Evolutionary conservation across 164 flowering plant genomes (phyloP).

Genomic region (Cinnamomum chago): DNA sequence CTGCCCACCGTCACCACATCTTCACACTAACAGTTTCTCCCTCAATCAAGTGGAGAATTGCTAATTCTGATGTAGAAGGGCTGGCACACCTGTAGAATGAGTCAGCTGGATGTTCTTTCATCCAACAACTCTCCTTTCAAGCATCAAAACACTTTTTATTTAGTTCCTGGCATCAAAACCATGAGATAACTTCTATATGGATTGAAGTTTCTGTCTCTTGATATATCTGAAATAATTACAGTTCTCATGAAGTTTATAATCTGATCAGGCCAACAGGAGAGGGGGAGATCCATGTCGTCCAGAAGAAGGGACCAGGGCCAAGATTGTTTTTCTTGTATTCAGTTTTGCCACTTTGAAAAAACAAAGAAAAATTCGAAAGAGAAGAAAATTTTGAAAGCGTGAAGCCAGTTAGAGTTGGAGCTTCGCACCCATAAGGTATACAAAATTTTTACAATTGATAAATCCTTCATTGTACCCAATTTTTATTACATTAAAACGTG

Average conservation of each 20-base stretch:
- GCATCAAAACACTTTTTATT: background rate
- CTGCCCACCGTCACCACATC: background rate
- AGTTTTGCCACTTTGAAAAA: conserved; percentile 15
- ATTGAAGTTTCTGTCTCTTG: background rate
- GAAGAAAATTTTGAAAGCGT: conserved; percentile 10
- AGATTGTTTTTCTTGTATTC: conserved; percentile 7
- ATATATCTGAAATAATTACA: background rate
- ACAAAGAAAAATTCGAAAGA: conserved; percentile 10
- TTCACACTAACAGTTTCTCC: background rate
- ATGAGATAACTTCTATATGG: background rate
- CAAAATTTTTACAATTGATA: background rate
- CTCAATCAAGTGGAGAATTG: background rate
- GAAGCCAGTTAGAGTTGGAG: conserved; percentile 23
- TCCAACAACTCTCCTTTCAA: background rate
- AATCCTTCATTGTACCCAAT: background rate
- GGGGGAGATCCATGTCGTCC: background rate
- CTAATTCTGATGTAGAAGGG: background rate
- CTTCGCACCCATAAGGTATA: conserved; percentile 15
- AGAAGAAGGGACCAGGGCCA: conserved; percentile 7
- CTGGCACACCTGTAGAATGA: background rate
- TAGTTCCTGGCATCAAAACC: background rate
- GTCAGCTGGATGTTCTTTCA: background rate
- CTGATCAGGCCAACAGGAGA: conserved; percentile 12
- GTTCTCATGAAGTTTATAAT: background rate
- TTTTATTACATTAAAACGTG: background rate